Evolutionary conservation across 345 rosid genomes (phyloP).

Genomic region (Rhizophora apiculata): DNA sequence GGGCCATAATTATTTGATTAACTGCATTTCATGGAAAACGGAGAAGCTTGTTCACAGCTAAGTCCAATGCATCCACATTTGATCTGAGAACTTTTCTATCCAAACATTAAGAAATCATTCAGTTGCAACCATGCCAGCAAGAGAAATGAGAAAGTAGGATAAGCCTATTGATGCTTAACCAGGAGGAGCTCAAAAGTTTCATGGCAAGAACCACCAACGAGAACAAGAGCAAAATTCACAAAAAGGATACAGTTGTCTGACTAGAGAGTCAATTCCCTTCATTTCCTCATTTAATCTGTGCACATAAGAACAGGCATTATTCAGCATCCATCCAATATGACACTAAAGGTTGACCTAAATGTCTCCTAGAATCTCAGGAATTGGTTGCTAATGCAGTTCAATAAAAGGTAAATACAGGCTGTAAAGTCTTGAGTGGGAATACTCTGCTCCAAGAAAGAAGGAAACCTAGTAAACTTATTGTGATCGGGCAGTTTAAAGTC

Average conservation of each 20-base stretch:
- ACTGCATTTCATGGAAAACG: constrained; percentile 38
- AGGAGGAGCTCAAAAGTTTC: background rate
- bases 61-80: constrained; percentile 77
- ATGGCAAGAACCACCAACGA: background rate
- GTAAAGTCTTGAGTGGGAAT: no score
- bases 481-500: no score
- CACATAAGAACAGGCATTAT: background rate
- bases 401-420: no score
- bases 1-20: background rate
- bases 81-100: constrained; percentile 70
- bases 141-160: background rate
- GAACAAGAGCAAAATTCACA: background rate
- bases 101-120: constrained; percentile 35
- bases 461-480: no score
- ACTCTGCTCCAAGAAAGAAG: no score
- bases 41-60: constrained; percentile 69
- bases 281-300: constrained; percentile 90
- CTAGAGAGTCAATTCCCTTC: constrained; percentile 68
- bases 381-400: no score
- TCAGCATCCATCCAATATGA: background rate
- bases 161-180: background rate
- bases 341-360: background rate
- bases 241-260: constrained; percentile 82
- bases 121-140: background rate
- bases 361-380: background rate